Conservation (phyloP, 1,284 basidiomycete species). For the Tremellales sp. region DNA sequence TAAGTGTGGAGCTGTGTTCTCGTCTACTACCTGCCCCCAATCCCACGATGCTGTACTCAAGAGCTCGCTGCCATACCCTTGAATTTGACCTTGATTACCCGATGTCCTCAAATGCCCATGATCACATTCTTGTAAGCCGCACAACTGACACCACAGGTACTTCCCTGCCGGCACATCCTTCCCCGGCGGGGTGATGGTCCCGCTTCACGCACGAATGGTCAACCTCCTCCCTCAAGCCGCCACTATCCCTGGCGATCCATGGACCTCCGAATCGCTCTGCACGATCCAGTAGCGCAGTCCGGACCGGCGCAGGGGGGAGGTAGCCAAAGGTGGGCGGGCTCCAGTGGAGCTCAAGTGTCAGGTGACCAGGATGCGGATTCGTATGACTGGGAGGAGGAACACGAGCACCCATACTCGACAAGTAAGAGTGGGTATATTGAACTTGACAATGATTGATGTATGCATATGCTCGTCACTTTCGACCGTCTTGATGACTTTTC, state of each 20-base stretch:
- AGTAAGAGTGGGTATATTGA: no score
- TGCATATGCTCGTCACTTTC: no score
- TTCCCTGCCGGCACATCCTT: constrained; percentile 37
- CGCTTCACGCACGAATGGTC: constrained; percentile 37
- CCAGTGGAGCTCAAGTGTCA: no score
- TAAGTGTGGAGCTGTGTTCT: constrained; percentile 7
- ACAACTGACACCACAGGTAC: constrained; percentile 16
- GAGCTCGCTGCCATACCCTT: no score
- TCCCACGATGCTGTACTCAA: not conserved
- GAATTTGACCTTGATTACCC: no score
- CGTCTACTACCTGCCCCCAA: not conserved
- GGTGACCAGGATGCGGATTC: no score
- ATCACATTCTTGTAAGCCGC: no score
- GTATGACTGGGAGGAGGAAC: no score
- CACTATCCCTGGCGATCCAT: not conserved
- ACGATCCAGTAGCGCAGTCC: constrained; percentile 10
- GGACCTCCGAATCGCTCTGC: constrained; percentile 16
- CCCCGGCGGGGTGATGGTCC: constrained; percentile 33
- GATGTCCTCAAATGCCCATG: no score
- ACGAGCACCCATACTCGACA: no score
- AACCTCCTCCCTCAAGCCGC: constrained; percentile 16
- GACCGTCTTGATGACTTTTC: no score
- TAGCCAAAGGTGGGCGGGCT: not conserved
- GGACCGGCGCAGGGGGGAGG: not conserved
- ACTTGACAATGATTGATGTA: no score